A percentile compares a stretch with the other conserved stretches of the same genome.
Conservation (phyloP, 306 rosid species). For the Pterocarpus macrocarpus region DNA sequence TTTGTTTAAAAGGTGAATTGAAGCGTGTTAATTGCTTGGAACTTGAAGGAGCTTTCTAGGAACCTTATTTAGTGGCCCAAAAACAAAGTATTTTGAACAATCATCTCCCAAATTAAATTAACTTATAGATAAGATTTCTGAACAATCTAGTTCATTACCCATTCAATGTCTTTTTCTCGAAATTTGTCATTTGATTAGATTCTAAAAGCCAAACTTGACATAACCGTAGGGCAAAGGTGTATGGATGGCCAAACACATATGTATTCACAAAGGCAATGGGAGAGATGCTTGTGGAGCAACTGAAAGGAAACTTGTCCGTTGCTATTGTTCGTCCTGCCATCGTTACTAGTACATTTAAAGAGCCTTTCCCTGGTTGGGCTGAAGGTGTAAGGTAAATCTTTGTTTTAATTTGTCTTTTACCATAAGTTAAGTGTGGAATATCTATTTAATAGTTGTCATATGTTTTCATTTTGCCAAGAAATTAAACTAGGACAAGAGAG, state of each 20-base stretch:
- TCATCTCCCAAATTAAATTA: background rate
- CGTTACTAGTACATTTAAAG: conserved; percentile 84
- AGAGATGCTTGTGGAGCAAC: conserved; percentile 71
- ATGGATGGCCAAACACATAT: conserved; percentile 98
- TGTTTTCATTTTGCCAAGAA: background rate
- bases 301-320: conserved; percentile 60
- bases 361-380: conserved; percentile 96
- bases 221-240: conserved; percentile 62
- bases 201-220: background rate
- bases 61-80: background rate
- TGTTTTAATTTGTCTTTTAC: background rate
- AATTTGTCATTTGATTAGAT: background rate
- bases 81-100: background rate
- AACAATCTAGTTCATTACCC: background rate
- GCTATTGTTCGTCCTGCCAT: conserved; percentile 82
- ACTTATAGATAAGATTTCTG: background rate
- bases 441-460: background rate
- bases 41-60: background rate
- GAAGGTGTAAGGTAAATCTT: conserved; percentile 80
- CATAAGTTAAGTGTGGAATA: background rate
- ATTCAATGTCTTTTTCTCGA: too few relatives aligned
- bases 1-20: background rate
- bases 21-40: background rate
- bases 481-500: background rate
- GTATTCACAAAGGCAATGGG: conserved; percentile 98